These are phyloP conservation scores for Condylostoma magnum DNA, from an alignment of 169 alveolate species.

Conservation along the genomic window DNA sequence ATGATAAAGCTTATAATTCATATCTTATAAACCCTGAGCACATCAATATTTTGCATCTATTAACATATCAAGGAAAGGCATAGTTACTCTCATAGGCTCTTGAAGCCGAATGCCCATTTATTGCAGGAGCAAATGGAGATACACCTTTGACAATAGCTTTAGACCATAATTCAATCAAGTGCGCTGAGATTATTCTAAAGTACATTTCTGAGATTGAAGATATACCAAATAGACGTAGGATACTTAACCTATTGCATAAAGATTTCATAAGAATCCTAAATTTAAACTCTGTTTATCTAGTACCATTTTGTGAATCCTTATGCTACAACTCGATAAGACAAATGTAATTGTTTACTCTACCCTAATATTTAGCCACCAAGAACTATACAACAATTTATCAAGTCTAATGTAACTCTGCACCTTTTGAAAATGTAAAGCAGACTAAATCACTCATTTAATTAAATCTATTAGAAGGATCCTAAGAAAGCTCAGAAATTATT, in stretches of 20 bases:
- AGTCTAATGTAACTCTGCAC: background rate
- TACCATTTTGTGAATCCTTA: background rate
- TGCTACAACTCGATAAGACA: background rate
- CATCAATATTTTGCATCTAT: background rate
- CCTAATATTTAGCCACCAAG: background rate
- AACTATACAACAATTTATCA: background rate
- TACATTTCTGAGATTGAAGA: background rate
- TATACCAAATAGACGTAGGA: background rate
- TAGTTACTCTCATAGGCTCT: background rate
- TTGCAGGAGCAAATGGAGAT: background rate
- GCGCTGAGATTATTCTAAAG: background rate
- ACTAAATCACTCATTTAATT: background rate
- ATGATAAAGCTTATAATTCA: background rate
- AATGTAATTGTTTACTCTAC: background rate
- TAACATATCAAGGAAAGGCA: background rate
- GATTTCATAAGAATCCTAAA: background rate
- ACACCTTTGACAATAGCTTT: conserved; percentile 2
- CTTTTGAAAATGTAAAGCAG: background rate
- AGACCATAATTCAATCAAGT: background rate
- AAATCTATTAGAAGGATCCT: conserved; percentile 1
- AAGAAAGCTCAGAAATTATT: background rate
- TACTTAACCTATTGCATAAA: background rate
- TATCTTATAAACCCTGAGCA: background rate
- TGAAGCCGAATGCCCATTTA: background rate
- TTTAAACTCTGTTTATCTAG: background rate